Evolutionary conservation across 2,329 filamentous ascomycete species (phyloP), one percentile per base, ranked within the genome.

Genomic region (Gremmenia infestans): DNA sequence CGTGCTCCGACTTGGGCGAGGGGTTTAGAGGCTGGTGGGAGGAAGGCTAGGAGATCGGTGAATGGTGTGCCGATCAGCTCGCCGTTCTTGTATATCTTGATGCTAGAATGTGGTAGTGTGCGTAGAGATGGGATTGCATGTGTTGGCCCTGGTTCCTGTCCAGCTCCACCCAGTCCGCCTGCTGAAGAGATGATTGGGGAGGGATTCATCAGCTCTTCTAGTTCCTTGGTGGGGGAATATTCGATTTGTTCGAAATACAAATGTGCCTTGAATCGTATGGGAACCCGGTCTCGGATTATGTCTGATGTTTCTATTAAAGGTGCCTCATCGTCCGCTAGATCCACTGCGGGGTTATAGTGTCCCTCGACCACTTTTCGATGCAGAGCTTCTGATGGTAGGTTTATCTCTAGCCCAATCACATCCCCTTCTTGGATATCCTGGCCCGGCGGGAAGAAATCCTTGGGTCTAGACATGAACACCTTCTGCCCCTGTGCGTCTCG

Each of bases 221-320:
- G 83, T 62, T 95, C 88, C 70, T 96, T 95, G 11, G 87, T 88
- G 0, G 89, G 79, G 64, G 93, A 89, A 71, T 95, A 95, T 69
- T 96, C 91, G 61, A 91, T 88, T 69, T 90, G 88, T 73, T 97
- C 93, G 72, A 96, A 97, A 74, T 95, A 96, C 52, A 92, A 88
- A 70, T 95, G 91, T 43, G 88, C 85, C 72, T 96, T 97, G 77
- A 96, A 95, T 9, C 92, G 86, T 63, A 97, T 96, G 1, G 94
- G 92, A 46, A 97, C 91, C 49, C 94, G 89, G 72, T 99, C 95
- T 60, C 95, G 90, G 57, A 99, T 89, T 60, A 97, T 88, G 71
- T 97, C 94, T 15, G 83, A 75, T 58, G 82, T 79, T n/a, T 81
- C 78, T 0, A 80, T 77, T 1, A 68, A 65, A 2, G 76, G 70